A percentile compares a stretch with the other conserved stretches of the same genome.
These are phyloP conservation scores for Perkinsela sp. DNA, from an alignment of 208 protist species.

Conservation along the genomic window DNA sequence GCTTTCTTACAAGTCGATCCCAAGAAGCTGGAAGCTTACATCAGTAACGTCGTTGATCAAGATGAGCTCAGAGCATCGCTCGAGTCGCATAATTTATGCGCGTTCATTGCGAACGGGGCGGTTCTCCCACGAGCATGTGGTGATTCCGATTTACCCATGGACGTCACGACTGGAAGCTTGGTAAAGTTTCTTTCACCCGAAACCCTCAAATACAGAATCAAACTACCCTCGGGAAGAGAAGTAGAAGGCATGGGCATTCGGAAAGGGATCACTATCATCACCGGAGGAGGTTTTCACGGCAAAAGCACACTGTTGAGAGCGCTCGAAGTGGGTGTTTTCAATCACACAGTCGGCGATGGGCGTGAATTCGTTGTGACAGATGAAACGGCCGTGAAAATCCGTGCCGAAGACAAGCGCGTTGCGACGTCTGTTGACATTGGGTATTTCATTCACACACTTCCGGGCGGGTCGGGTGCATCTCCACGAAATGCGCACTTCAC, in stretches of 20 bases:
- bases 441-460: constrained; percentile 69
- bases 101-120: constrained; percentile 64
- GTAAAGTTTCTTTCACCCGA: constrained; percentile 36
- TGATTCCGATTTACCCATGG: constrained; percentile 38
- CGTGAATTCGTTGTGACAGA: constrained; percentile 54
- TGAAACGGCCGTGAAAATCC: constrained; percentile 56
- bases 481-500: constrained; percentile 25
- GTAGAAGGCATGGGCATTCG: constrained; percentile 63
- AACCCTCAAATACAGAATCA: constrained; percentile 19
- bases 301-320: constrained; percentile 74
- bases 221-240: constrained; percentile 19
- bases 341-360: constrained; percentile 68
- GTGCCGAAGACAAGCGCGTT: constrained; percentile 64
- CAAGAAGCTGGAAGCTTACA: constrained; percentile 4
- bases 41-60: constrained; percentile 45
- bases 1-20: constrained; percentile 5
- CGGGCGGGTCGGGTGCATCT: no score
- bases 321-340: constrained; percentile 71
- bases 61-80: constrained; percentile 36
- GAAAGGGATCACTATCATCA: constrained; percentile 68
- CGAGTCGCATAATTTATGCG: constrained; percentile 12
- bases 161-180: constrained; percentile 6
- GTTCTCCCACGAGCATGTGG: constrained; percentile 60
- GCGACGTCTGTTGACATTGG: constrained; percentile 64
- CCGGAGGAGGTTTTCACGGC: constrained; percentile 75